These are phyloP conservation scores for Trichoderma pleuroti DNA, from an alignment of 2,329 filamentous ascomycete genomes.

Conservation along the genomic window DNA sequence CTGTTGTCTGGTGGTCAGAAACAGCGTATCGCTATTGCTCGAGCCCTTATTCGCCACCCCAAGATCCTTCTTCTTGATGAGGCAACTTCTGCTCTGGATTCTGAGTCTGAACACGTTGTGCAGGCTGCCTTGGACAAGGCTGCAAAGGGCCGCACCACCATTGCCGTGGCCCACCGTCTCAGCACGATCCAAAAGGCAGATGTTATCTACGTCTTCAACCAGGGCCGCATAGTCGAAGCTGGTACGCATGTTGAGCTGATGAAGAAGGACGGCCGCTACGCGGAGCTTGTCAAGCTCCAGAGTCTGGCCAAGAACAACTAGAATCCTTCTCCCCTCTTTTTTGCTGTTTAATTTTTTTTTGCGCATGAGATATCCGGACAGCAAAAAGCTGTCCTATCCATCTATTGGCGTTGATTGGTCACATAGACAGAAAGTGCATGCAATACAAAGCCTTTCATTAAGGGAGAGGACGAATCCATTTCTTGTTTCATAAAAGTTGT, in stretches of 20 bases:
- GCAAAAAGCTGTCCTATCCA: conserved; percentile 6
- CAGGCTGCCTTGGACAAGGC: conserved; percentile 29
- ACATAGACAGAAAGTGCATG: conserved; percentile 7
- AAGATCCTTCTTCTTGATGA: conserved; percentile 19
- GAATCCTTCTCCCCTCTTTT: not conserved
- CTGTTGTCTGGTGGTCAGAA: conserved; percentile 20
- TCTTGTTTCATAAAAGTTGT: conserved; percentile 8
- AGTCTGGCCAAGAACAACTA: conserved; percentile 60
- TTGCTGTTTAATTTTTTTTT: not conserved
- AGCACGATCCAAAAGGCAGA: conserved; percentile 94
- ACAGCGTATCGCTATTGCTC: conserved; percentile 19
- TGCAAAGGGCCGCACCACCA: conserved; percentile 19
- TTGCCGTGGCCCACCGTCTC: conserved; percentile 48
- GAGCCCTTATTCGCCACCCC: conserved; percentile 18
- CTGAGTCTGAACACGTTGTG: conserved; percentile 17
- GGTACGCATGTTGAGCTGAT: conserved; percentile 75
- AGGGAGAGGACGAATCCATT: not conserved
- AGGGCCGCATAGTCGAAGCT: conserved; percentile 78
- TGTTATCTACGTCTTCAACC: conserved; percentile 94
- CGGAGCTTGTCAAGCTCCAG: conserved; percentile 76
- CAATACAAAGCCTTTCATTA: not conserved
- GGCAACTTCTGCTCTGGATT: conserved; percentile 18
- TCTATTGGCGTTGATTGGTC: conserved; percentile 14
- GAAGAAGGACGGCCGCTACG: conserved; percentile 67
- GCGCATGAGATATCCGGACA: conserved; percentile 16